Percentiles rank a stretch among this genome's conserved stretches.
phyloP scores from a whole-genome alignment of 2,329 filamentous ascomycete genomes.

The Talaromyces amestolkiae region DNA sequence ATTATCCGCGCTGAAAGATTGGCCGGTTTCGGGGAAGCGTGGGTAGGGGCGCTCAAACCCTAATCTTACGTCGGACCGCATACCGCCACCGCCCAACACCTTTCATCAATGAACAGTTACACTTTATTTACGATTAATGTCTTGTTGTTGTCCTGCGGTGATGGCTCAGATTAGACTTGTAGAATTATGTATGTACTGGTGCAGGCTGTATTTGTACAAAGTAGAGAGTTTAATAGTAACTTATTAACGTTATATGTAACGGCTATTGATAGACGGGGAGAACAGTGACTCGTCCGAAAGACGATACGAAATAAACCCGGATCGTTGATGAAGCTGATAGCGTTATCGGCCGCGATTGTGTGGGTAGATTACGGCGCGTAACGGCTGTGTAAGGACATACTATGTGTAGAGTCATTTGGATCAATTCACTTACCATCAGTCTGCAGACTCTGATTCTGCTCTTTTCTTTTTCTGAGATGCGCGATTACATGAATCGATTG shows the following conservation, averaged over 20 bases:
- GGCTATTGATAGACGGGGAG: slow-evolving; percentile 5
- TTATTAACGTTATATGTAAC: neutral
- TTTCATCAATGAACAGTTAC: neutral
- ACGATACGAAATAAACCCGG: slow-evolving; percentile 11
- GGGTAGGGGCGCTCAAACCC: slow-evolving; percentile 1
- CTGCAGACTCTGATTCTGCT: neutral
- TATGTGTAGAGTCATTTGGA: neutral
- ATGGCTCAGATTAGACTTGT: neutral
- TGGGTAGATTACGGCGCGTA: slow-evolving; percentile 2
- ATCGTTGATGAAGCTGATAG: slow-evolving; percentile 2
- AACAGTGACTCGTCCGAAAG: slow-evolving; percentile 9
- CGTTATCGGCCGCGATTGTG: slow-evolving; percentile 13
- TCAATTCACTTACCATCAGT: neutral
- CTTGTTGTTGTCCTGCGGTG: neutral
- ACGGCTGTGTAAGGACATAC: neutral
- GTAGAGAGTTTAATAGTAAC: too few species aligned
- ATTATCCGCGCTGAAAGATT: slow-evolving; percentile 11
- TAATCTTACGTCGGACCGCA: neutral
- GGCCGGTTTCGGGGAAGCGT: slow-evolving; percentile 13
- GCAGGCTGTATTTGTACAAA: neutral
- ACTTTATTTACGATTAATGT: neutral
- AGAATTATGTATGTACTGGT: neutral
- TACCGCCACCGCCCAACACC: neutral
- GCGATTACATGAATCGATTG: neutral
- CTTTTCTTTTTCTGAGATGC: slow-evolving; percentile 6